Percentiles rank a stretch among this genome's conserved stretches.
Evolutionary conservation across 352 stramenopile genomes (phyloP).

Genomic region (Phytophthora parvispora): DNA sequence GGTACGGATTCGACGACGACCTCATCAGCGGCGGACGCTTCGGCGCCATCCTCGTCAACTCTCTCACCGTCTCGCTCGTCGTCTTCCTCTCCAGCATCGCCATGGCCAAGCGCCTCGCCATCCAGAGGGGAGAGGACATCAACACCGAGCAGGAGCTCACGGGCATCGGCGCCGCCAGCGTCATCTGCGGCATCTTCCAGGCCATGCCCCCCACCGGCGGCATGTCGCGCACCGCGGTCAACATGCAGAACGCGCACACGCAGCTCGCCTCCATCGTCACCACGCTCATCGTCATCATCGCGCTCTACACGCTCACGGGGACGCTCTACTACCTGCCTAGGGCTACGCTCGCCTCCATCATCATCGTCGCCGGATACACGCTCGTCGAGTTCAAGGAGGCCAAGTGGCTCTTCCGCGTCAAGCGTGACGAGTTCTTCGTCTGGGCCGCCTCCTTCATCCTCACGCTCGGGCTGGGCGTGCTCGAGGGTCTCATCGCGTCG

Average conservation of each 20-base stretch:
- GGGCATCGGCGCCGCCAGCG: conserved; percentile 86
- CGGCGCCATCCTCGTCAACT: conserved; percentile 59
- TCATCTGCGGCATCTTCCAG: conserved; percentile 87
- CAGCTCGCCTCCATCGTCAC: conserved; percentile 89
- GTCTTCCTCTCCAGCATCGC: conserved; percentile 92
- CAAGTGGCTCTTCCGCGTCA: conserved; percentile 80
- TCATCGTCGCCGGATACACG: conserved; percentile 91
- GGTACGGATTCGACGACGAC: conserved; percentile 62
- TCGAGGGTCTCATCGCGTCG: conserved; percentile 56
- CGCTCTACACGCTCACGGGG: conserved; percentile 86
- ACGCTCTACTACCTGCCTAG: conserved; percentile 90
- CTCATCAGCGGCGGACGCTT: conserved; percentile 52
- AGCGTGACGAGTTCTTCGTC: conserved; percentile 67
- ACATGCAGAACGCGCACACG: conserved; percentile 87
- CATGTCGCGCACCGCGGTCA: conserved; percentile 92
- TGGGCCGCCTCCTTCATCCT: conserved; percentile 61
- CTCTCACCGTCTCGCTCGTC: conserved; percentile 79
- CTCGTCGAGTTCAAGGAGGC: conserved; percentile 91
- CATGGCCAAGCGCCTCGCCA: conserved; percentile 87
- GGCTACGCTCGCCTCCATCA: conserved; percentile 82
- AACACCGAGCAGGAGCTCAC: conserved; percentile 86
- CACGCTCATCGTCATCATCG: conserved; percentile 81
- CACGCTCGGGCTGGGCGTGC: conserved; percentile 58
- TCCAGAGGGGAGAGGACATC: conserved; percentile 75
- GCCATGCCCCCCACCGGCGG: conserved; percentile 87